phyloP scores from a whole-genome alignment of 225 moss, liverwort and hornwort genomes.

The Sphagnum tenellum region DNA sequence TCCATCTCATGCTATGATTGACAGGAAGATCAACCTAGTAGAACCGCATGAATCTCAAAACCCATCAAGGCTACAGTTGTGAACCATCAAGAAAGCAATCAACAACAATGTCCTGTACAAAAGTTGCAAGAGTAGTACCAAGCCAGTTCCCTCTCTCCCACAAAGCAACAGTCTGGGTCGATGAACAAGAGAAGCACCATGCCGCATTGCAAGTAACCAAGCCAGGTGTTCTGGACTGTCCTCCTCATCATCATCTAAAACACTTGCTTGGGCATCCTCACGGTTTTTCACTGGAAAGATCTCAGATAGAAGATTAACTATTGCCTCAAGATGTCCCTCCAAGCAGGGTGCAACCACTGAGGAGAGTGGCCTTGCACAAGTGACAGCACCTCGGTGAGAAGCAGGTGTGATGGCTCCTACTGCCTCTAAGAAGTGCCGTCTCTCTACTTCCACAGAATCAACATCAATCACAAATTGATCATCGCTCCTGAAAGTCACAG shows the following conservation, averaged over 20 bases:
- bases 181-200: constrained; percentile 36
- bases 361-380: constrained; percentile 67
- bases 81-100: background rate
- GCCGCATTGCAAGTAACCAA: constrained; percentile 51
- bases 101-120: background rate
- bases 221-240: constrained; percentile 68
- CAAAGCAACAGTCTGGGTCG: constrained; percentile 58
- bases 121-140: constrained; percentile 26
- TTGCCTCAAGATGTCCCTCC: constrained; percentile 52
- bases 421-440: constrained; percentile 71
- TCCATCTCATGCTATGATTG: too few relatives aligned
- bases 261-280: constrained; percentile 16
- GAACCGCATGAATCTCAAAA: too few relatives aligned
- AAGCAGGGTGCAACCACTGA: constrained; percentile 45
- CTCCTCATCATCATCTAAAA: constrained; percentile 51
- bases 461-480: constrained; percentile 84
- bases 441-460: constrained; percentile 72
- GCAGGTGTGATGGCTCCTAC: constrained; percentile 69
- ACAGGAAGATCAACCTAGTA: too few relatives aligned
- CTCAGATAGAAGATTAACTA: constrained; percentile 43
- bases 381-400: constrained; percentile 70
- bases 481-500: constrained; percentile 41
- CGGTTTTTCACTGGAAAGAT: constrained; percentile 47
- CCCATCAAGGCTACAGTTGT: background rate
- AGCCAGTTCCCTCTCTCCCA: constrained; percentile 61